A percentile compares a stretch with the other conserved stretches of the same genome.
phyloP scores from a whole-genome alignment of 164 flowering plant genomes.

The Chimonanthus praecox region DNA sequence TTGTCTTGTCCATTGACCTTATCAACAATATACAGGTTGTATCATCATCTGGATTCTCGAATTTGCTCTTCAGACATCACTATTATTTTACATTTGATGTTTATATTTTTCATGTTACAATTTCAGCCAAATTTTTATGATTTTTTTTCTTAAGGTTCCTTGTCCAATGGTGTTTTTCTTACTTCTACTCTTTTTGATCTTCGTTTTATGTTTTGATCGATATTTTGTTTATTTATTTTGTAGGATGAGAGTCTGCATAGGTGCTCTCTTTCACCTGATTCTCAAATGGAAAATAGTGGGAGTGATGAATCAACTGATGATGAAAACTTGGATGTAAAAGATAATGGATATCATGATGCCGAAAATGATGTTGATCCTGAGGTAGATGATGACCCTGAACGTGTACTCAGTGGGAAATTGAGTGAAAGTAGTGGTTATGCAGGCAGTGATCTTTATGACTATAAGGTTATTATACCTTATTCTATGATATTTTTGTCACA shows the following conservation, averaged over 20 bases:
- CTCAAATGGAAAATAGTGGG: constrained; percentile 71
- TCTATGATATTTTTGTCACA: neutral
- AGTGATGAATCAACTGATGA: constrained; percentile 85
- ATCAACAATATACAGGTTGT: neutral
- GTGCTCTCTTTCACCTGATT: constrained; percentile 85
- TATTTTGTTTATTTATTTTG: neutral
- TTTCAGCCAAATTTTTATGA: neutral
- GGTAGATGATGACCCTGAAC: constrained; percentile 68
- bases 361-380: constrained; percentile 79
- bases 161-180: no score
- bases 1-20: neutral
- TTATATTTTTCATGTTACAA: neutral
- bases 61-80: neutral
- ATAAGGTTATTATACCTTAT: constrained; percentile 43
- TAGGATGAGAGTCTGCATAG: constrained; percentile 82
- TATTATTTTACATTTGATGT: neutral
- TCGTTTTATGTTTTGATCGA: neutral
- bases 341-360: constrained; percentile 84
- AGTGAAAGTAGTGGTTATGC: constrained; percentile 88
- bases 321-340: constrained; percentile 56
- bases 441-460: constrained; percentile 87
- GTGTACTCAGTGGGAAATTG: constrained; percentile 74
- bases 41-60: neutral
- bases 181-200: neutral
- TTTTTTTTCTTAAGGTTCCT: neutral